Conservation (phyloP, 2,329 filamentous ascomycete genomes). For the Chalaropsis ovoidea region DNA sequence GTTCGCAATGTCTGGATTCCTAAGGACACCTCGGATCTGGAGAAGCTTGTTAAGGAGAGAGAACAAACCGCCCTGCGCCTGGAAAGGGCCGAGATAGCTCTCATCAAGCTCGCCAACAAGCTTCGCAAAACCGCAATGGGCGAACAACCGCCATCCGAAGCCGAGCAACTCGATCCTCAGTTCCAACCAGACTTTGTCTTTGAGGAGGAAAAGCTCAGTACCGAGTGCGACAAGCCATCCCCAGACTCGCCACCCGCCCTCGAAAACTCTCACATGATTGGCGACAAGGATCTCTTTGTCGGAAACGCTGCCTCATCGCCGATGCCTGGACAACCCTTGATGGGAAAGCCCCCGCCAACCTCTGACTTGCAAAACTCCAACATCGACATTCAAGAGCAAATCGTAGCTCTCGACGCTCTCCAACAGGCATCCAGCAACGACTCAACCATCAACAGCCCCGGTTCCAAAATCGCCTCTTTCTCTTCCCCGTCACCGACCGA, state of each 20-base stretch:
- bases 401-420: not conserved
- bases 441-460: constrained; percentile 50
- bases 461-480: not conserved
- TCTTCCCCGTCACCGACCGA: not conserved
- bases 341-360: not conserved
- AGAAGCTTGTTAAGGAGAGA: constrained; percentile 65
- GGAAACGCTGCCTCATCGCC: constrained; percentile 29
- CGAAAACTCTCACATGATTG: not conserved
- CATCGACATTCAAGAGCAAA: constrained; percentile 3
- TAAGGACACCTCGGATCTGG: constrained; percentile 61
- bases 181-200: constrained; percentile 15
- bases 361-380: not conserved
- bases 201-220: constrained; percentile 17
- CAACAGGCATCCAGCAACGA: constrained; percentile 36
- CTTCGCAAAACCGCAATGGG: constrained; percentile 43
- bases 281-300: constrained; percentile 11
- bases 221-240: constrained; percentile 30
- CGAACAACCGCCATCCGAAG: constrained; percentile 8
- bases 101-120: constrained; percentile 64
- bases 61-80: constrained; percentile 66
- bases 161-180: constrained; percentile 14
- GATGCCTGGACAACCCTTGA: constrained; percentile 35
- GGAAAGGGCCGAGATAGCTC: constrained; percentile 69
- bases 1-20: constrained; percentile 79
- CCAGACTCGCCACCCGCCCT: constrained; percentile 28